Base-by-base conservation (phyloP, 2,329 filamentous ascomycete genomes). In the Clarireedia sp. region DNA sequence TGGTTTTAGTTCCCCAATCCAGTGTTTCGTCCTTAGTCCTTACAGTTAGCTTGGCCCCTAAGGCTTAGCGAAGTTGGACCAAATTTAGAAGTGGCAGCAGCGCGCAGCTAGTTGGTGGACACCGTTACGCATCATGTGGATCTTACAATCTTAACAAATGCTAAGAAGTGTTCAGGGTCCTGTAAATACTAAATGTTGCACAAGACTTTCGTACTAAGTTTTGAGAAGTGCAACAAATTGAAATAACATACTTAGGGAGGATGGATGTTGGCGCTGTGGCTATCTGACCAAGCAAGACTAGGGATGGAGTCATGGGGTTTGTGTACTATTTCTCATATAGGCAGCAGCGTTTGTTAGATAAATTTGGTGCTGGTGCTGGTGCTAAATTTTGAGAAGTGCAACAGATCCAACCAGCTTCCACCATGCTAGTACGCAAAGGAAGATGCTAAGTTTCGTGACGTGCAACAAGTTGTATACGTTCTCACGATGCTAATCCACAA, bases 161-260 rank as follows among this genome's bases (percentile, higher is more conserved):
- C 10, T 33, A 12, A 33, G 4, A 4, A 12, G 29, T 33, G 29
- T 33, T 10, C 29, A 33, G 29, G 29, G 9, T 12, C 10, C 29
- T 33, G 29, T 14, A 12, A 33, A 33, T 33, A 10, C 9, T 14
- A 12, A 33, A 33, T 33, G 29, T 12, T 41, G 17, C 7, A 41
- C 14, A 14, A 17, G 38, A 3, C 16, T n/a, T n/a, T n/a, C 16
- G 16, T 41, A 33, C 52, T 54, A 54, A 54, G 24, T 54, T 43
- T 49, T 43, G 37, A 54, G 52, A 47, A 37, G 24, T 54, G 52
- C 52, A 54, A 54, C 52, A 49, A 54, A 40, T 26, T 21, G 29
- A 12, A 33, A 33, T 33, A 33, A 12, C 4, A 10, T 33, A 14
- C 29, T 14, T 14, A 26, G 9, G 29, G 29, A 33, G 29, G 38